These are phyloP conservation scores for Dactylellina parvicollis DNA, from an alignment of 2,329 filamentous ascomycete species.

Conservation along the genomic window DNA sequence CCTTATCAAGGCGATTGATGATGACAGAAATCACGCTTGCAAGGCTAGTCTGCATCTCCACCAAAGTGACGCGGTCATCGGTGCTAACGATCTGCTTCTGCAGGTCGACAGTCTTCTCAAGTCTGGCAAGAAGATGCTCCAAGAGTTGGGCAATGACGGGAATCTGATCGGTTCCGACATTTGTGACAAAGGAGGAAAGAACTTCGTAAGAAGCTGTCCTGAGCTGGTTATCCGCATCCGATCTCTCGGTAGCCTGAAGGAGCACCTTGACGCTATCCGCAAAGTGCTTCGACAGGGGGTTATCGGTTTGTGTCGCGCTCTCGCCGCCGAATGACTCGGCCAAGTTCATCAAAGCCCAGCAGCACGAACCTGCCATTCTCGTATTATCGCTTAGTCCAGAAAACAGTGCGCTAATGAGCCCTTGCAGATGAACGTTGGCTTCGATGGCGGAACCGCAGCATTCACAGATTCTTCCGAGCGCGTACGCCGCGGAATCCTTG, in stretches of 20 bases:
- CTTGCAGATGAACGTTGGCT: conserved; percentile 80
- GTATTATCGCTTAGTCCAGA: conserved; percentile 86
- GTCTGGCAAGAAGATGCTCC: conserved; percentile 85
- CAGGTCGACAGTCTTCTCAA: conserved; percentile 88
- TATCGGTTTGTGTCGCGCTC: conserved; percentile 72
- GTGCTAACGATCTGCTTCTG: conserved; percentile 94
- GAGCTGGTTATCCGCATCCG: conserved; percentile 84
- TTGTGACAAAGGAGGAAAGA: conserved; percentile 91
- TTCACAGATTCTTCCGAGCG: conserved; percentile 94
- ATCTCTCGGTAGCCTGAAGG: conserved; percentile 82
- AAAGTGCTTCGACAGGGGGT: conserved; percentile 90
- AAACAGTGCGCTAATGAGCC: conserved; percentile 88
- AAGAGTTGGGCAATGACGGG: conserved; percentile 82
- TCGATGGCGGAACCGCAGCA: conserved; percentile 92
- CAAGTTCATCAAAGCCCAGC: conserved; percentile 98
- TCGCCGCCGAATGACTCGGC: conserved; percentile 83
- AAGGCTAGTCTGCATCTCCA: conserved; percentile 97
- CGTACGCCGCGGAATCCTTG: conserved; percentile 94
- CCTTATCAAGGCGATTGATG: conserved; percentile 87
- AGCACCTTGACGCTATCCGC: conserved; percentile 88
- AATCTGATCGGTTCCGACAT: conserved; percentile 86
- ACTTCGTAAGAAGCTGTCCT: conserved; percentile 97
- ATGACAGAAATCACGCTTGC: conserved; percentile 91
- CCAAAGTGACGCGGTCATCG: conserved; percentile 92
- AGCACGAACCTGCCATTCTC: conserved; percentile 98